phyloP scores from a whole-genome alignment of 805 yeast genomes.

The Nakazawaea laoshanensis region DNA sequence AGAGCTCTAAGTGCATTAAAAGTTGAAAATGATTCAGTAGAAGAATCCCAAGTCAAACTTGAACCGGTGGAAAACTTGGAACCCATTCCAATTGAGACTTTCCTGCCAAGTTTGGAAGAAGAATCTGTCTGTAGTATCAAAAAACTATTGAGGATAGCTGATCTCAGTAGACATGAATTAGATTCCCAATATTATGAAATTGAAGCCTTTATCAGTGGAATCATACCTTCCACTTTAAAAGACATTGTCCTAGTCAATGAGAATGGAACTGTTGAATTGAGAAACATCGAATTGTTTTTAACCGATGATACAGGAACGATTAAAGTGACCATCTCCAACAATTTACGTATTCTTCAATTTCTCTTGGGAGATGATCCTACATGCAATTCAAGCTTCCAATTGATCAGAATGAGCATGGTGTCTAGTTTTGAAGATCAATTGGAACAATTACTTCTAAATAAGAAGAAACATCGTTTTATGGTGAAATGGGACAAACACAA shows the following conservation, averaged over 20 bases:
- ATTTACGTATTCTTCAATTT: conserved; percentile 5
- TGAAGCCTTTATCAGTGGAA: neutral
- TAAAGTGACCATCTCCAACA: conserved; percentile 5
- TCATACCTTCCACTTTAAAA: neutral
- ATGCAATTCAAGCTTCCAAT: conserved; percentile 3
- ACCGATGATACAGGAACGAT: neutral
- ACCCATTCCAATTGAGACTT: too few relatives aligned
- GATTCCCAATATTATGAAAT: neutral
- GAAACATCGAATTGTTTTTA: conserved; percentile 1
- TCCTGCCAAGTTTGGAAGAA: too few relatives aligned
- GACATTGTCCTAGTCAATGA: conserved; percentile 1
- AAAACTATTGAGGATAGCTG: too few relatives aligned
- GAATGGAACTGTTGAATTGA: conserved; percentile 1
- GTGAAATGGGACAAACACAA: conserved; percentile 4
- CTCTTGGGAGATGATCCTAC: conserved; percentile 6
- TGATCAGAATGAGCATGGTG: conserved; percentile 1
- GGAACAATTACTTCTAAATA: neutral
- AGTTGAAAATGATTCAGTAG: too few relatives aligned
- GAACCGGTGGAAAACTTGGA: too few relatives aligned
- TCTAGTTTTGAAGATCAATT: neutral
- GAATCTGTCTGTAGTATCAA: too few relatives aligned
- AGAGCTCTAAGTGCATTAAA: too few relatives aligned
- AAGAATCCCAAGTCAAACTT: too few relatives aligned
- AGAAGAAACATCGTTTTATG: neutral
- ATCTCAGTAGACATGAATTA: too few relatives aligned